Evolutionary conservation across 2,329 filamentous ascomycete genomes (phyloP), one percentile per base, ranked within the genome.

Genomic region (Colletotrichum cereale): DNA sequence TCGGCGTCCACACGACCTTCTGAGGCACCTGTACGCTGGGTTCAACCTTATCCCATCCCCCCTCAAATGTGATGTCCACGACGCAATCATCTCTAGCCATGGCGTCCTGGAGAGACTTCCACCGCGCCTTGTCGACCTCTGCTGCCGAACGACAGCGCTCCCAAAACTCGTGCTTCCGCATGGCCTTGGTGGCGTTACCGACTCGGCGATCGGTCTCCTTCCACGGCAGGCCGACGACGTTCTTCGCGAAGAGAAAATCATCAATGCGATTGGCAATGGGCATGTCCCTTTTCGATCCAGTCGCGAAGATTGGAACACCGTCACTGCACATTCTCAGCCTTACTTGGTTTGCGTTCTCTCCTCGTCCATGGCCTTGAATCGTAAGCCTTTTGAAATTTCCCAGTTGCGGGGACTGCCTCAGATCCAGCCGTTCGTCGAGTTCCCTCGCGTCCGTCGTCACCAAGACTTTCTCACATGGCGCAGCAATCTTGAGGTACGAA

Each of bases 31-130:
- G 24, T 11, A 40, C 29, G 26, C 29, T 31, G 12, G 61, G 34
- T 2, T 52, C 31, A 38, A 71, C 31, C n/a, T 58, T 31, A 16
- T 58, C 11, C 71, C 71, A 73, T 5, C 50, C 52, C 14, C 40
- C 68, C 44, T 26, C 24, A 48, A 72, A 68, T 7, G 58, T 24
- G 21, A 73, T 67, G 36, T 73, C 72, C n/a, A 73, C 69, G 21
- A 73, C 21, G 47, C 72, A 73, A 29, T 55, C 36, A 24, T 66
- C 48, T 56, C 48, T 48, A 31, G 72, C 68, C 68, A 73, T 73
- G 29, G 64, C 53, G 40, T 68, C 31, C 38, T 73, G 72, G 10
- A 73, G 44, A 16, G 48, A 44, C 16, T 14, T 52, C 72, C 72
- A 73, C 21, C n/a, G 63, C 16, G 40, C n/a, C 38, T 61, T 72